Conservation (phyloP, 129 eudicot species). For the Helichrysum umbraculigerum region DNA sequence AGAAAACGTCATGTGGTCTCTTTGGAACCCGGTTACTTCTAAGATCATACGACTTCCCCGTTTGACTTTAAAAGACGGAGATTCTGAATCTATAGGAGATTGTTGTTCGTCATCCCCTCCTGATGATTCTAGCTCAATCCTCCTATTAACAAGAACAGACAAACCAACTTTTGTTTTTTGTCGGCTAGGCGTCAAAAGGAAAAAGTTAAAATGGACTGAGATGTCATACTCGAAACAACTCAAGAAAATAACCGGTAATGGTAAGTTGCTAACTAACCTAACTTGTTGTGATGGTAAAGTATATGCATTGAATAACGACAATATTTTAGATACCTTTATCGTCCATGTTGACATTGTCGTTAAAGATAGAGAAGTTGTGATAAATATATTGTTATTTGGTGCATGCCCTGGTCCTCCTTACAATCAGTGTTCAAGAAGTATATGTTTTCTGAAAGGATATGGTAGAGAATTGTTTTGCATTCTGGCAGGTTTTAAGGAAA, state of each 20-base stretch:
- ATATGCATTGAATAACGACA: too few species aligned
- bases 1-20: too few species aligned
- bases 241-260: not conserved
- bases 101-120: constrained; percentile 1
- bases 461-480: not conserved
- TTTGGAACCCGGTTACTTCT: too few species aligned
- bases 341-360: not conserved
- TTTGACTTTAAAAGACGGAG: too few species aligned
- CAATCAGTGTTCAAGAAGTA: not conserved
- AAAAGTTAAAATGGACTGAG: not conserved
- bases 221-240: not conserved
- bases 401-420: not conserved
- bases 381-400: not conserved
- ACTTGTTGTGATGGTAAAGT: not conserved
- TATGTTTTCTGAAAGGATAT: not conserved
- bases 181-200: not conserved
- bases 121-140: not conserved
- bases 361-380: not conserved
- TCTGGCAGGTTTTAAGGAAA: too few species aligned
- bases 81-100: not conserved
- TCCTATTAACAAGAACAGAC: not conserved
- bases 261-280: not conserved
- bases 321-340: too few species aligned
- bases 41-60: too few species aligned
- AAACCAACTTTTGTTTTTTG: not conserved